Percentiles rank a stretch among this genome's conserved stretches.
phyloP scores from a whole-genome alignment of 306 rosid species.

The Trifolium fragiferum region DNA sequence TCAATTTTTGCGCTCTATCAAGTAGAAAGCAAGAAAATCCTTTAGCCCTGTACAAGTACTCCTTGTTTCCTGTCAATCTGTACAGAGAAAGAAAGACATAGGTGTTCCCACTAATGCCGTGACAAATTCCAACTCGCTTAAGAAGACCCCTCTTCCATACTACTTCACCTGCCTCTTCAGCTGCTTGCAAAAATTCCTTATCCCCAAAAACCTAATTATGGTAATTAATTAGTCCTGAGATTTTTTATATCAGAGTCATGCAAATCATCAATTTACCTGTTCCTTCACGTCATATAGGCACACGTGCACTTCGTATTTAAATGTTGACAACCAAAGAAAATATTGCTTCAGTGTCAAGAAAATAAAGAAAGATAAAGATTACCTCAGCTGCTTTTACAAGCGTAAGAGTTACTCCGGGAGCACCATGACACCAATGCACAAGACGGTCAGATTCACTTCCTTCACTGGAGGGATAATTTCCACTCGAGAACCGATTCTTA shows the following conservation, averaged over 20 bases:
- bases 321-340: conserved; percentile 23
- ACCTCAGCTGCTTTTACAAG: conserved; percentile 84
- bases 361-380: conserved; percentile 14
- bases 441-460: conserved; percentile 77
- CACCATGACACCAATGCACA: conserved; percentile 97
- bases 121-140: conserved; percentile 83
- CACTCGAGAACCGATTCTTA: conserved; percentile 67
- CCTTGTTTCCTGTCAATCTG: conserved; percentile 64
- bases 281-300: background rate
- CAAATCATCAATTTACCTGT: background rate
- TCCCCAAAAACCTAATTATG: conserved; percentile 69
- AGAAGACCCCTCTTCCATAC: conserved; percentile 83
- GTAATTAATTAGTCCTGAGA: conserved; percentile 8
- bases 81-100: conserved; percentile 82
- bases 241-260: background rate
- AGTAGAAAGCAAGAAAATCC: conserved; percentile 80
- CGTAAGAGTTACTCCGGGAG: conserved; percentile 82
- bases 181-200: conserved; percentile 68
- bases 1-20: conserved; percentile 60
- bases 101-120: conserved; percentile 84
- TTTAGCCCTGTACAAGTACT: conserved; percentile 73
- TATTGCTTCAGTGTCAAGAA: conserved; percentile 49
- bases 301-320: background rate
- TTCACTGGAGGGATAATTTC: conserved; percentile 86
- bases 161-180: conserved; percentile 74